A percentile compares a stretch with the other conserved stretches of the same genome.
Conservation (phyloP, 2,329 filamentous ascomycete species). For the Aspergillus novofumigatus region DNA sequence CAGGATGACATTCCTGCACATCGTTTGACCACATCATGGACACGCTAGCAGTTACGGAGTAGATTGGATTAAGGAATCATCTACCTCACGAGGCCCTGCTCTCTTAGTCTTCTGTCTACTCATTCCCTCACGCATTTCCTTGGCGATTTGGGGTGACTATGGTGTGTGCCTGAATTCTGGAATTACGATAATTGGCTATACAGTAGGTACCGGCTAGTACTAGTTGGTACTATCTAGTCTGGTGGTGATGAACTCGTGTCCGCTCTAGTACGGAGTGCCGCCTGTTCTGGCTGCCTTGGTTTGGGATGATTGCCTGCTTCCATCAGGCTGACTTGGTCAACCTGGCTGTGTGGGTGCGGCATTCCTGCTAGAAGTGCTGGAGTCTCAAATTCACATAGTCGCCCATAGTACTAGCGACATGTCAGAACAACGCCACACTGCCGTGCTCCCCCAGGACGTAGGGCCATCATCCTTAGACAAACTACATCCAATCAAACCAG, state of each 20-base stretch:
- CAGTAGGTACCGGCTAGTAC: constrained; percentile 13
- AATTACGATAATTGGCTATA: constrained; percentile 17
- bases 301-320: constrained; percentile 4
- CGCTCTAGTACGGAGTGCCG: constrained; percentile 4
- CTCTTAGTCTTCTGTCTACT: neutral
- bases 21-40: constrained; percentile 5
- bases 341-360: constrained; percentile 7
- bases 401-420: too few relatives aligned
- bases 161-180: neutral
- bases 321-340: neutral
- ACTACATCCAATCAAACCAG: neutral
- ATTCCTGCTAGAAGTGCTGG: neutral
- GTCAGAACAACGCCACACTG: neutral
- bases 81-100: neutral
- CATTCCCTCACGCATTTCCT: neutral
- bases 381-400: too few relatives aligned
- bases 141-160: neutral
- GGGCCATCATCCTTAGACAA: neutral
- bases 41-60: too few relatives aligned
- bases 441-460: neutral
- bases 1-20: constrained; percentile 6
- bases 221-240: constrained; percentile 12
- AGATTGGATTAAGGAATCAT: too few relatives aligned
- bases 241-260: constrained; percentile 12
- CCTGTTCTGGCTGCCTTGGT: constrained; percentile 10